Evolutionary conservation across 352 stramenopile species (phyloP).

Genomic region (Phytopythium helicoides): DNA sequence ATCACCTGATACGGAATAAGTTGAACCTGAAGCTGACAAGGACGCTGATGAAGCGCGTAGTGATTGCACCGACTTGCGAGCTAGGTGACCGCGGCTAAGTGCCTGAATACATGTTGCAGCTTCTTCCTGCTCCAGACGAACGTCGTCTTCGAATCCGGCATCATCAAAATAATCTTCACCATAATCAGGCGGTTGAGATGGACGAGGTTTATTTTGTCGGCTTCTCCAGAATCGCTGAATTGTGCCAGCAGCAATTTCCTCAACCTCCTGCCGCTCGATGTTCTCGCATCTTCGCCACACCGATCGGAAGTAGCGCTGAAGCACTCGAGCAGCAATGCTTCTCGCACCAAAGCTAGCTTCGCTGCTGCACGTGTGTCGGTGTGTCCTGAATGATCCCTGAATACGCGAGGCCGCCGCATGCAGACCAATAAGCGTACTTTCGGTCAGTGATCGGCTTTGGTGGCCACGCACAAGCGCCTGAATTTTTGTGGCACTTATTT

Average conservation of each 20-base stretch:
- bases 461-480: slow-evolving; percentile 60
- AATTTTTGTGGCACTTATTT: slow-evolving; percentile 51
- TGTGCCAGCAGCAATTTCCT: slow-evolving; percentile 50
- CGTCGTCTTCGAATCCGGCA: neutral
- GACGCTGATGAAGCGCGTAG: slow-evolving; percentile 27
- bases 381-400: slow-evolving; percentile 37
- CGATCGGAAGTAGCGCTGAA: slow-evolving; percentile 42
- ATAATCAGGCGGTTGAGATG: neutral
- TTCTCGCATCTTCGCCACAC: slow-evolving; percentile 7
- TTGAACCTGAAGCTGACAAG: slow-evolving; percentile 1
- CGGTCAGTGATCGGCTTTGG: slow-evolving; percentile 47
- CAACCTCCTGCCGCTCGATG: slow-evolving; percentile 36
- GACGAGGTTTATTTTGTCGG: neutral
- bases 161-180: neutral
- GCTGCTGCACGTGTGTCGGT: slow-evolving; percentile 8
- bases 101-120: slow-evolving; percentile 74
- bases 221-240: slow-evolving; percentile 52
- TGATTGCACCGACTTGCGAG: slow-evolving; percentile 47
- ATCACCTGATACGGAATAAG: neutral
- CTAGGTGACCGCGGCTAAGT: slow-evolving; percentile 49
- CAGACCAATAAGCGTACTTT: slow-evolving; percentile 41
- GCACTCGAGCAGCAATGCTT: slow-evolving; percentile 46
- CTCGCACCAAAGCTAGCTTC: slow-evolving; percentile 26
- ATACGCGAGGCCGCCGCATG: slow-evolving; percentile 45
- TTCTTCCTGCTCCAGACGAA: slow-evolving; percentile 34